A percentile compares a stretch with the other conserved stretches of the same genome.
These are phyloP conservation scores for Metschnikowia corniflorae DNA, from an alignment of 805 yeast genomes.

Conservation along the genomic window DNA sequence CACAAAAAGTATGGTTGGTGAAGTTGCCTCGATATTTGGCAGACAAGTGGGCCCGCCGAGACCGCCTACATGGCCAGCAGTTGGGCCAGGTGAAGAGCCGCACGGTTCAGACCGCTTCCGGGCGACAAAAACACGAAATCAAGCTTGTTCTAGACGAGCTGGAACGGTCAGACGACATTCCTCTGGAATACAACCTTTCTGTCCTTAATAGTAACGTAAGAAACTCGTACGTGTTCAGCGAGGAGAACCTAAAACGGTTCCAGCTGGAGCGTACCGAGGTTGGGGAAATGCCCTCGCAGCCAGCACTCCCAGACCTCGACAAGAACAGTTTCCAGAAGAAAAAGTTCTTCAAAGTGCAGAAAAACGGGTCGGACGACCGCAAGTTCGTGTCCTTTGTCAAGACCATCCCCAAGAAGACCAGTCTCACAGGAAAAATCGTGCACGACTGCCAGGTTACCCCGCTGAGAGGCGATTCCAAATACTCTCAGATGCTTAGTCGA, in stretches of 20 bases:
- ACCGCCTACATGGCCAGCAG: slow-evolving; percentile 63
- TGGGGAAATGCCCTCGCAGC: slow-evolving; percentile 51
- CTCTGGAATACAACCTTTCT: slow-evolving; percentile 79
- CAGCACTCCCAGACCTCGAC: slow-evolving; percentile 37
- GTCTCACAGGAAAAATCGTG: slow-evolving; percentile 78
- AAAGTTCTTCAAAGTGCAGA: slow-evolving; percentile 29
- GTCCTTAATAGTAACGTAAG: slow-evolving; percentile 75
- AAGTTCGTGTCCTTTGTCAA: slow-evolving; percentile 75
- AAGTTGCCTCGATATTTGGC: slow-evolving; percentile 85
- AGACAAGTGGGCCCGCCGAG: slow-evolving; percentile 68
- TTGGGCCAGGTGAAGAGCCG: slow-evolving; percentile 78
- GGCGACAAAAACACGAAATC: slow-evolving; percentile 40
- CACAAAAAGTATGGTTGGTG: slow-evolving; percentile 86
- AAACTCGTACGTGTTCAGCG: slow-evolving; percentile 85
- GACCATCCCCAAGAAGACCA: slow-evolving; percentile 85
- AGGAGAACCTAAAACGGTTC: slow-evolving; percentile 50
- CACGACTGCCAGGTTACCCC: slow-evolving; percentile 93
- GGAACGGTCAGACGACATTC: slow-evolving; percentile 46
- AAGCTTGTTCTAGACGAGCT: slow-evolving; percentile 49
- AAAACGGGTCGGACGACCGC: slow-evolving; percentile 26
- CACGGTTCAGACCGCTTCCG: slow-evolving; percentile 25
- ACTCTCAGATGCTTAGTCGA: slow-evolving; percentile 54
- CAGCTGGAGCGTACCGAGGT: slow-evolving; percentile 48
- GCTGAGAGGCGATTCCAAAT: slow-evolving; percentile 66
- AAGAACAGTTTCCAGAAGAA: slow-evolving; percentile 16